A percentile compares a stretch with the other conserved stretches of the same genome.
These are phyloP conservation scores for Verticillium dahliae DNA, from an alignment of 2,329 filamentous ascomycete species.

Conservation along the genomic window DNA sequence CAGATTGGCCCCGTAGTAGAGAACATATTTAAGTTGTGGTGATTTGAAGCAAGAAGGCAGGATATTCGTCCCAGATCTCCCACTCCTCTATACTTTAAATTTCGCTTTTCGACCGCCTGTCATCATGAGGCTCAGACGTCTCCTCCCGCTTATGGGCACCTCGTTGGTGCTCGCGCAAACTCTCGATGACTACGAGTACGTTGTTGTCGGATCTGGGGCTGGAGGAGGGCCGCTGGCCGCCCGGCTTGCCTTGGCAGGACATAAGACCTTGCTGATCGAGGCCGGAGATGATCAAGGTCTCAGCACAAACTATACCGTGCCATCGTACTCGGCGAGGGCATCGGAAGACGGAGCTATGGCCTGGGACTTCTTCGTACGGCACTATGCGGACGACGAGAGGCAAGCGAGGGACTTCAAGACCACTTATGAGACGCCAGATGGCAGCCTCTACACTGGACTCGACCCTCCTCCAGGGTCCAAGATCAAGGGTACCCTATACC, in stretches of 20 bases:
- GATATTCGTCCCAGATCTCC: not conserved
- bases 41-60: not conserved
- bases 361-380: constrained; percentile 60
- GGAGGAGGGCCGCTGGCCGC: constrained; percentile 53
- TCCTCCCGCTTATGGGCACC: constrained; percentile 13
- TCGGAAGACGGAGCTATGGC: constrained; percentile 50
- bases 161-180: constrained; percentile 13
- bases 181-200: constrained; percentile 48
- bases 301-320: constrained; percentile 43
- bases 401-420: constrained; percentile 53
- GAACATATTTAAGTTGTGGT: not conserved
- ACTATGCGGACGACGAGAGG: constrained; percentile 47
- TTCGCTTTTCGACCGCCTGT: not conserved
- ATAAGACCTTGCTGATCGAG: constrained; percentile 54
- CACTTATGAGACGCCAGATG: constrained; percentile 45
- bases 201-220: constrained; percentile 54
- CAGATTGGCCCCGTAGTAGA: not conserved
- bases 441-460: constrained; percentile 45
- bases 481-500: constrained; percentile 49
- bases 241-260: constrained; percentile 51
- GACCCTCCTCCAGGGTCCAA: constrained; percentile 44
- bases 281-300: constrained; percentile 50
- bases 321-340: constrained; percentile 43
- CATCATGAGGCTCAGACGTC: constrained; percentile 5
- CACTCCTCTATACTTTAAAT: not conserved